Conservation (phyloP, 768 basidiomycete genomes). For the Suillus ampliporus region DNA sequence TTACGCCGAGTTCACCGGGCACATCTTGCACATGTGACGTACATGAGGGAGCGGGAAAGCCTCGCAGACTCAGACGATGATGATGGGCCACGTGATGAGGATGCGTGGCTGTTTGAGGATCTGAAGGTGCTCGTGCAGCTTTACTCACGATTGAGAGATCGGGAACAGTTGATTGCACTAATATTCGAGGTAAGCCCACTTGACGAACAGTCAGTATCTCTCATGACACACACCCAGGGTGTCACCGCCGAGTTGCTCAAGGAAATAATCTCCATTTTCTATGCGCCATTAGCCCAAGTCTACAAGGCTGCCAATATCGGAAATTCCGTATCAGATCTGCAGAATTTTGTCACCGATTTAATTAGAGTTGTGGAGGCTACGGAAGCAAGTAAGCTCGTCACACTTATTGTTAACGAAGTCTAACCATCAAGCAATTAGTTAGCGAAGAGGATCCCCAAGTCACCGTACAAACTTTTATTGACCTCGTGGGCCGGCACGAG, state of each 20-base stretch:
- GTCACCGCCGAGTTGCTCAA: constrained; percentile 93
- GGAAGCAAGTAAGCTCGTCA: constrained; percentile 75
- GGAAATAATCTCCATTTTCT: constrained; percentile 99
- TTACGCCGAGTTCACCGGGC: constrained; percentile 81
- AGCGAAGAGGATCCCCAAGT: constrained; percentile 81
- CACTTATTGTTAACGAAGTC: constrained; percentile 1
- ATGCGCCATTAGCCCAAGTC: constrained; percentile 93
- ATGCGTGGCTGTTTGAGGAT: constrained; percentile 97
- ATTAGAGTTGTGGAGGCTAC: constrained; percentile 92
- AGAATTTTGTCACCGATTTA: constrained; percentile 93
- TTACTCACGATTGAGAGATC: constrained; percentile 81
- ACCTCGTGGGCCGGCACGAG: constrained; percentile 92
- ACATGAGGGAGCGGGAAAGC: constrained; percentile 62
- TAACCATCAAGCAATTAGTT: constrained; percentile 49
- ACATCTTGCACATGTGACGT: constrained; percentile 78
- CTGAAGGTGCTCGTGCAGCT: constrained; percentile 79
- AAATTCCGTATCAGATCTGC: constrained; percentile 89
- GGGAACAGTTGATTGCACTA: constrained; percentile 89
- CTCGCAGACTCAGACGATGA: constrained; percentile 89
- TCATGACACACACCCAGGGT: constrained; percentile 58
- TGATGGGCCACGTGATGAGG: constrained; percentile 91
- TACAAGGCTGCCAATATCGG: constrained; percentile 97
- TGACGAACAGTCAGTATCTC: neutral
- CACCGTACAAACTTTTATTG: constrained; percentile 93
- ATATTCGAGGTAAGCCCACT: constrained; percentile 84